Percentiles rank a stretch among this genome's conserved stretches.
phyloP scores from a whole-genome alignment of 140 eudicot genomes.

The Senecio squalidus region DNA sequence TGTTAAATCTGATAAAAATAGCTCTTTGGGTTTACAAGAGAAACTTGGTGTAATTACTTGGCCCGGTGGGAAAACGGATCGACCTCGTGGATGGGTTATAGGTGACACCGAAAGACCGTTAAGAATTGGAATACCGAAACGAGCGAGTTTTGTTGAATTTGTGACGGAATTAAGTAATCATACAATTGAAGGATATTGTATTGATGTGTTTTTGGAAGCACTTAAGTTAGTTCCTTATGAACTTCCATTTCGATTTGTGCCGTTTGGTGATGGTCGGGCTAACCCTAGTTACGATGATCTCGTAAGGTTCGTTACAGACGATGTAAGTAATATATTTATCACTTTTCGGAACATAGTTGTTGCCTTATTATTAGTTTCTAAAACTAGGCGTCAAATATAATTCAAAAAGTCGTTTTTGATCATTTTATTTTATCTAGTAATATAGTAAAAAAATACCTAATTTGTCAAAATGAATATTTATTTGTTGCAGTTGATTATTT shows the following conservation, averaged over 20 bases:
- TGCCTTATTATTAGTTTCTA: no score
- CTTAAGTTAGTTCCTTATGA: conserved; percentile 47
- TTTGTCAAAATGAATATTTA: no score
- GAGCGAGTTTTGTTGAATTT: conserved; percentile 52
- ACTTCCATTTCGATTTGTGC: conserved; percentile 39
- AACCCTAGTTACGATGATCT: conserved; percentile 56
- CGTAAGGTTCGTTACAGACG: conserved; percentile 33
- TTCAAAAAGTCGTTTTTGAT: no score
- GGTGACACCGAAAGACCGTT: conserved; percentile 45
- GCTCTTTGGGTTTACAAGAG: conserved; percentile 19
- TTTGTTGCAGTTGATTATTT: no score
- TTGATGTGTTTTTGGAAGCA: conserved; percentile 60
- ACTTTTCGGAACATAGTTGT: no score
- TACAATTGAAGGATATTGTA: conserved; percentile 56
- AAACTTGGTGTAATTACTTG: conserved; percentile 45
- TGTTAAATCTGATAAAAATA: conserved; percentile 12
- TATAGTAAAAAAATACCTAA: no score
- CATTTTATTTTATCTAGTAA: no score
- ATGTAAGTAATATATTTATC: conserved; percentile 35
- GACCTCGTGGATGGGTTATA: conserved; percentile 80
- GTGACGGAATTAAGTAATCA: conserved; percentile 43
- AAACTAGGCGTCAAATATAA: no score
- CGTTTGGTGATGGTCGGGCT: conserved; percentile 50
- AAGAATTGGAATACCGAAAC: conserved; percentile 60
- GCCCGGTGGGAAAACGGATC: conserved; percentile 51